Evolutionary conservation across 768 basidiomycete genomes (phyloP), one percentile per base, ranked within the genome.

Genomic region (Boletus vinaceobasis): DNA sequence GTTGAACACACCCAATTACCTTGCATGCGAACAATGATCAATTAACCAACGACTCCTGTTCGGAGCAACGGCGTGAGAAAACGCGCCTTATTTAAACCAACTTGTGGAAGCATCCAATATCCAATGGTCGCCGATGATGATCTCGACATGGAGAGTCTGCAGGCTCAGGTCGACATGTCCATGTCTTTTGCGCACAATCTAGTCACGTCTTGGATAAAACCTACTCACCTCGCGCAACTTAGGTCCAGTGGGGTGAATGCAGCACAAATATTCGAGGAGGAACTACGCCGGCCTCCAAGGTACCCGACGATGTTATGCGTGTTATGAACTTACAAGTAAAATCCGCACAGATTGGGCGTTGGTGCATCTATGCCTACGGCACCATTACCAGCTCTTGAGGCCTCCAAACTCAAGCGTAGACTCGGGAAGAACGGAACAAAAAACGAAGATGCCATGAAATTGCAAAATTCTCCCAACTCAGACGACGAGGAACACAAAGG

Each of bases 101-200:
- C 10, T 29, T 17, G 27, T 4, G 13, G 44, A 31, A n/a, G 5
- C 13, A 32, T 44, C n/a, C 35, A 35, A 26, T 35, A 43, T 10
- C 27, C 48, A 11, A 53, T 72, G 71, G 62, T 62, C 50, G 55
- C 62, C n/a, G 79, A 84, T 59, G 81, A 85, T 53, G 78, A 79
- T 38, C 75, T 89, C 43, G 86, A 90, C 65, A 60, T 75, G 46
- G 86, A 88, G 63, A 74, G 80, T 33, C 74, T 92, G 38, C 90
- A 91, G 68, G 88, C 89, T n/a, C 87, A 87, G 71, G 84, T 91
- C 49, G 87, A 92, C 69, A 73, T 88, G 63, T 84, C 89, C 21
- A 83, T 91, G 82, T 85, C 89, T 6, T 82, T 85, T 69, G 83
- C 86, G 2, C 81, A 90, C 59, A 77, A 82, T 66, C 77, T 91